These are phyloP conservation scores for Solanum bulbocastanum DNA, from an alignment of 257 asterid genomes.

Conservation along the genomic window DNA sequence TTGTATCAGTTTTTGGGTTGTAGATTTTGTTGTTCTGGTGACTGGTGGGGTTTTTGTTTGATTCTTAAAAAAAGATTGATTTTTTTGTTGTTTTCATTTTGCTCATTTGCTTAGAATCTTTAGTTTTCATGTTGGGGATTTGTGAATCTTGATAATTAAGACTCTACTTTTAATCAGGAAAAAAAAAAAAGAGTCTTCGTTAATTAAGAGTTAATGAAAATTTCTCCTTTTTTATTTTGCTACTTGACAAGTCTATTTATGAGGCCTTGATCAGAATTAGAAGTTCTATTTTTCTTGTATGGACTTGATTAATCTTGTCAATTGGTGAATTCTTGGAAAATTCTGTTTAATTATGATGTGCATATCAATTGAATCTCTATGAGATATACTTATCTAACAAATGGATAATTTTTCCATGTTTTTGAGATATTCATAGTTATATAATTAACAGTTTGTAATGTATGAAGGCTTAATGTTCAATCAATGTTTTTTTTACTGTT, in stretches of 20 bases:
- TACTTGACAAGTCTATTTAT: not conserved
- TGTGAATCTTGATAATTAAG: not conserved
- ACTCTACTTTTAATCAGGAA: not conserved
- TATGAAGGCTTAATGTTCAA: not conserved
- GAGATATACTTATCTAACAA: not conserved
- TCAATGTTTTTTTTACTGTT: not conserved
- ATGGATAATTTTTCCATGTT: not conserved
- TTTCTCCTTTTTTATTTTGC: not conserved
- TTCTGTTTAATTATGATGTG: not conserved
- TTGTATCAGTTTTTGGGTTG: not conserved
- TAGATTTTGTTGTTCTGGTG: not conserved
- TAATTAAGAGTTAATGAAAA: not conserved
- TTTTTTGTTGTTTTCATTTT: not conserved
- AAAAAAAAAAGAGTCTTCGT: not conserved
- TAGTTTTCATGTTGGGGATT: not conserved
- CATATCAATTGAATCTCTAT: not conserved
- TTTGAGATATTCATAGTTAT: too few relatives aligned
- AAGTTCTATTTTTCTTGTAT: not conserved
- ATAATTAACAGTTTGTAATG: not conserved
- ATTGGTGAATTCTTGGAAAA: not conserved
- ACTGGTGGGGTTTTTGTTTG: not conserved
- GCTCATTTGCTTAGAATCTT: not conserved
- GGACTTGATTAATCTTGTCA: not conserved
- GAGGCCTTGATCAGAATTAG: not conserved
- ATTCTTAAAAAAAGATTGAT: not conserved